phyloP scores from a whole-genome alignment of 1,139 yeast genomes.

The Kodamaea alishanica region DNA sequence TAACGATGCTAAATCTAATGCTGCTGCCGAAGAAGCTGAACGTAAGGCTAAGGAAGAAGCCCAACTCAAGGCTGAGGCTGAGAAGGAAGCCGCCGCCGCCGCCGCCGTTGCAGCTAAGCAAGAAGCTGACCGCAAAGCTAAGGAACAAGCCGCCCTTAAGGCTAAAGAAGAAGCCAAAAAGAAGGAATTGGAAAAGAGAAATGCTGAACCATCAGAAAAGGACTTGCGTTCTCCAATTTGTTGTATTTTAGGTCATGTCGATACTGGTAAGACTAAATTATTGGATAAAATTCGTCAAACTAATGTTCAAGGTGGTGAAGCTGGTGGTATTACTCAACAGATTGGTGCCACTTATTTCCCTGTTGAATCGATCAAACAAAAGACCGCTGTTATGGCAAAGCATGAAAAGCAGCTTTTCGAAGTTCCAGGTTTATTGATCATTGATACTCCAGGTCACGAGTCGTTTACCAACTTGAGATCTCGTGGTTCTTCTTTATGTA shows the following conservation, averaged over 20 bases:
- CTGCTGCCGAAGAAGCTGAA: constrained; percentile 14
- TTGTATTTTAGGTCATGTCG: constrained; percentile 98
- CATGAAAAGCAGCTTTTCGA: constrained; percentile 84
- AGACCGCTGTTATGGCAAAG: constrained; percentile 86
- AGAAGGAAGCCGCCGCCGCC: constrained; percentile 16
- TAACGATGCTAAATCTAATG: constrained; percentile 7
- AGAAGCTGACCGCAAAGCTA: constrained; percentile 19
- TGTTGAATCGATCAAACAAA: constrained; percentile 84
- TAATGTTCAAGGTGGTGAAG: constrained; percentile 99
- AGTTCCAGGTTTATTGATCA: constrained; percentile 93
- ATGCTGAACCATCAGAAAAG: constrained; percentile 25
- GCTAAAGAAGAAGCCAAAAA: constrained; percentile 31
- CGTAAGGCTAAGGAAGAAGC: constrained; percentile 13
- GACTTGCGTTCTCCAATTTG: constrained; percentile 97
- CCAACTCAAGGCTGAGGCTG: constrained; percentile 3
- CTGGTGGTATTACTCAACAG: constrained; percentile 99
- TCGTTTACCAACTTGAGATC: constrained; percentile 96
- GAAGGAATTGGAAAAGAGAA: constrained; percentile 19
- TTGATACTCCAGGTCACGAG: constrained; percentile 99
- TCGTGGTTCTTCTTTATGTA: constrained; percentile 98
- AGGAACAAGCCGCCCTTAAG: constrained; percentile 19
- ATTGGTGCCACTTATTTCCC: constrained; percentile 99
- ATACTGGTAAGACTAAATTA: constrained; percentile 97
- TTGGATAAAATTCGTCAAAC: constrained; percentile 97
- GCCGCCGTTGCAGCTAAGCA: constrained; percentile 24